A percentile compares a stretch with the other conserved stretches of the same genome.
Conservation (phyloP, 2,329 filamentous ascomycete species). For the Pleurostoma richardsiae region DNA sequence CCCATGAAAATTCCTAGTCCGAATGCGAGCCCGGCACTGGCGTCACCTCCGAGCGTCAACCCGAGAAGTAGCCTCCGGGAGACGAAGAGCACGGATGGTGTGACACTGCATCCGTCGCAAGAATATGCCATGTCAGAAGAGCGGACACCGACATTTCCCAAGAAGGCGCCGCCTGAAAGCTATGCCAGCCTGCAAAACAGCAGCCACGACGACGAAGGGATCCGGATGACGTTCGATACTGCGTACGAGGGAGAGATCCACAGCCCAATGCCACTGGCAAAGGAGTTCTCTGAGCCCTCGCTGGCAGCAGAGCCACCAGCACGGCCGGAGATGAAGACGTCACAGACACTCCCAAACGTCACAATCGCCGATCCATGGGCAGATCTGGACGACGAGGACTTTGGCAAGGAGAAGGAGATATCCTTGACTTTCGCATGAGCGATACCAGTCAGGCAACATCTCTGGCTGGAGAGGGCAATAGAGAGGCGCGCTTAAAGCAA, state of each 20-base stretch:
- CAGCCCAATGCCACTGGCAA: not conserved
- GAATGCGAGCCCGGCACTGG: conserved; percentile 22
- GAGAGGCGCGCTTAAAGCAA: too few relatives aligned
- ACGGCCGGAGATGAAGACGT: conserved; percentile 35
- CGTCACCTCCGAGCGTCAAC: conserved; percentile 14
- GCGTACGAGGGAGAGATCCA: conserved; percentile 41
- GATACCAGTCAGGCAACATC: too few relatives aligned
- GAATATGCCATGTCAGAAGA: conserved; percentile 16
- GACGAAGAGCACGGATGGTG: conserved; percentile 40
- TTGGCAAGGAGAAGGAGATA: conserved; percentile 70
- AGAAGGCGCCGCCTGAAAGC: conserved; percentile 11
- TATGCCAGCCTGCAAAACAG: not conserved
- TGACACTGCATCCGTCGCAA: conserved; percentile 14
- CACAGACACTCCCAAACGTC: conserved; percentile 46
- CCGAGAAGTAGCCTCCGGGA: conserved; percentile 32
- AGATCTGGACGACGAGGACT: conserved; percentile 59
- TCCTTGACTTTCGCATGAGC: conserved; percentile 72
- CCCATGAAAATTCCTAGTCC: conserved; percentile 67
- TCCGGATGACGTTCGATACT: conserved; percentile 71
- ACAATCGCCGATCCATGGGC: conserved; percentile 63
- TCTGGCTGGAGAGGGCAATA: too few relatives aligned
- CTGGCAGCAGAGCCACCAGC: conserved; percentile 13
- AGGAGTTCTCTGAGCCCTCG: conserved; percentile 6
- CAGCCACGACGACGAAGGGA: conserved; percentile 35
- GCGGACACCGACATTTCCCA: conserved; percentile 21